Conservation (phyloP, 352 stramenopile genomes). For the Aphanomyces invadans region DNA sequence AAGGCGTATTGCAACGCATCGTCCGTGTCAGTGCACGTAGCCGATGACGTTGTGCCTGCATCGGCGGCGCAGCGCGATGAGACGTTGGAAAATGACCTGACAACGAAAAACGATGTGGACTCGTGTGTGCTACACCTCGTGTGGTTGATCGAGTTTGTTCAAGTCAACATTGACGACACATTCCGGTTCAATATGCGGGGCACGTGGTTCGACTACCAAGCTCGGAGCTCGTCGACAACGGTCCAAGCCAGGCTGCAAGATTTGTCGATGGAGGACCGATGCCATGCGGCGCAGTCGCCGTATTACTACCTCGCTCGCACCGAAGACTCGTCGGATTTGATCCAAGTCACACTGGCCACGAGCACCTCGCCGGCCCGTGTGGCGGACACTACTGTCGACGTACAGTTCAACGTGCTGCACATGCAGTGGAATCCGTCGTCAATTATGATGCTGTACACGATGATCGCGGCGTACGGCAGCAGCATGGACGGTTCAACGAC, state of each 20-base stretch:
- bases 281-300: conserved; percentile 11
- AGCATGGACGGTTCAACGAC: not conserved
- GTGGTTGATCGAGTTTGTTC: conserved; percentile 13
- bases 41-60: no score
- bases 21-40: not conserved
- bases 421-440: conserved; percentile 83
- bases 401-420: conserved; percentile 62
- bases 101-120: no score
- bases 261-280: conserved; percentile 9
- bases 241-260: conserved; percentile 1
- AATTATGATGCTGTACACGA: conserved; percentile 62
- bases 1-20: not conserved
- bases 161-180: conserved; percentile 12
- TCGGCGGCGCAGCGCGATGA: no score
- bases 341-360: not conserved
- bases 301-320: conserved; percentile 24
- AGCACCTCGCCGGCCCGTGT: not conserved
- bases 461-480: conserved; percentile 41
- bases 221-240: not conserved
- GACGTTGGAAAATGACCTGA: no score
- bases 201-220: conserved; percentile 18
- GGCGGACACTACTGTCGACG: conserved; percentile 40
- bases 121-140: not conserved
- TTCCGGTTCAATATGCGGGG: conserved; percentile 3
- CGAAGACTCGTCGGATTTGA: conserved; percentile 4